Conservation (phyloP, 257 asterid genomes). For the Solanum microdontum region DNA sequence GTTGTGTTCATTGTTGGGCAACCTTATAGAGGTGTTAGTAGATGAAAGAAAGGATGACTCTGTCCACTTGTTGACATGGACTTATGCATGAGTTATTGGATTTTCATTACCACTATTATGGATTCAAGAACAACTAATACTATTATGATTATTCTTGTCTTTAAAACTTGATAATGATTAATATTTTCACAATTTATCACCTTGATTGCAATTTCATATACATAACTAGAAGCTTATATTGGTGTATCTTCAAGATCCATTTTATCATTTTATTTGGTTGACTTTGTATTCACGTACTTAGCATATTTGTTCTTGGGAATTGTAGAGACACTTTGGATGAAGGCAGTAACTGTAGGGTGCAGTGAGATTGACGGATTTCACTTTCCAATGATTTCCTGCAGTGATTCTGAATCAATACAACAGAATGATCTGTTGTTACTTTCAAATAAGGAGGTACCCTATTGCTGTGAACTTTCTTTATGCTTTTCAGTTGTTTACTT, state of each 20-base stretch:
- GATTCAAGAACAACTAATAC: background rate
- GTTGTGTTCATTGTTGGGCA: background rate
- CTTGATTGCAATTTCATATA: background rate
- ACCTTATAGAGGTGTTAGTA: background rate
- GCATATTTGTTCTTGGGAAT: slow-evolving; percentile 5
- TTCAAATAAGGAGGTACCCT: slow-evolving; percentile 51
- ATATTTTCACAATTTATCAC: background rate
- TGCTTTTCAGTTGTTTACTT: background rate
- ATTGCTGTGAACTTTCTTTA: background rate
- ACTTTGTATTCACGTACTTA: background rate
- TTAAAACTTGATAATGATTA: background rate
- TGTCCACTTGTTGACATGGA: background rate
- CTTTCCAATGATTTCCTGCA: slow-evolving; percentile 42
- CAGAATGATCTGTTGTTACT: slow-evolving; percentile 75
- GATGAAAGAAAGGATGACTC: background rate
- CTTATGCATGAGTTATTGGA: background rate
- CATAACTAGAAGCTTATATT: background rate
- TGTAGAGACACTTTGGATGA: slow-evolving; percentile 46
- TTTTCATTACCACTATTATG: background rate
- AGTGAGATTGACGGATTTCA: slow-evolving; percentile 68
- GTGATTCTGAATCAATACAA: slow-evolving; percentile 24
- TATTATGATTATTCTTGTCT: background rate
- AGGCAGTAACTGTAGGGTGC: slow-evolving; percentile 39
- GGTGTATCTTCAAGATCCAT: background rate
- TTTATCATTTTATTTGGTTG: background rate